These are phyloP conservation scores for Tetracentron sinense DNA, from an alignment of 164 flowering plant genomes.

Conservation along the genomic window DNA sequence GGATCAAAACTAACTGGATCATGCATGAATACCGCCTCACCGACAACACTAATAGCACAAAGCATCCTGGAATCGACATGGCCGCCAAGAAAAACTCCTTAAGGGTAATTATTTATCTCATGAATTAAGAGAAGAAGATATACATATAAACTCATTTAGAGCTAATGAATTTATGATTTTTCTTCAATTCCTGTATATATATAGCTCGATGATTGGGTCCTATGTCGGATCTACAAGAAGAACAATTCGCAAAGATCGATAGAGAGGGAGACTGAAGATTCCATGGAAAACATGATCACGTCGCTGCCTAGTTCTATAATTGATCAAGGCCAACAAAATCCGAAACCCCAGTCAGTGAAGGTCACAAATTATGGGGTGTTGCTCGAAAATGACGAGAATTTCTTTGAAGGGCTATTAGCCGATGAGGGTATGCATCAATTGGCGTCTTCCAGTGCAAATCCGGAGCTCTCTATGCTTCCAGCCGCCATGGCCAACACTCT, in stretches of 20 bases:
- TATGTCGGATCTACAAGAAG: conserved; percentile 55
- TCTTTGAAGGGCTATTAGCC: conserved; percentile 24
- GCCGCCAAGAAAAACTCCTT: conserved; percentile 31
- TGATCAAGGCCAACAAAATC: not conserved
- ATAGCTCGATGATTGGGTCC: conserved; percentile 58
- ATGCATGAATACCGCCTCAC: conserved; percentile 52
- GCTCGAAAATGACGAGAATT: conserved; percentile 27
- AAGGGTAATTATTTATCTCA: conserved; percentile 25
- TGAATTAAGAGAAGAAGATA: not conserved
- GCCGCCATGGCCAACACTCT: conserved; percentile 8
- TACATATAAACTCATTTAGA: no score
- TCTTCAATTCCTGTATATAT: not conserved
- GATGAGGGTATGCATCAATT: conserved; percentile 7
- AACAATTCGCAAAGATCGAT: conserved; percentile 28
- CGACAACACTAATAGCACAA: conserved; percentile 16
- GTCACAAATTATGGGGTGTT: conserved; percentile 12
- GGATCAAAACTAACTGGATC: conserved; percentile 55
- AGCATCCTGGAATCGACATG: conserved; percentile 14
- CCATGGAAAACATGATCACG: conserved; percentile 24
- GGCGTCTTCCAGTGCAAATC: not conserved
- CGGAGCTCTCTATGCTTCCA: not conserved
- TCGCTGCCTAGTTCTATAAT: not conserved
- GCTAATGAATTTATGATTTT: no score
- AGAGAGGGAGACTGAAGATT: conserved; percentile 27
- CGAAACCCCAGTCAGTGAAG: not conserved